phyloP scores from a whole-genome alignment of 2,329 filamentous ascomycete genomes.

The Colletotrichum camelliae region DNA sequence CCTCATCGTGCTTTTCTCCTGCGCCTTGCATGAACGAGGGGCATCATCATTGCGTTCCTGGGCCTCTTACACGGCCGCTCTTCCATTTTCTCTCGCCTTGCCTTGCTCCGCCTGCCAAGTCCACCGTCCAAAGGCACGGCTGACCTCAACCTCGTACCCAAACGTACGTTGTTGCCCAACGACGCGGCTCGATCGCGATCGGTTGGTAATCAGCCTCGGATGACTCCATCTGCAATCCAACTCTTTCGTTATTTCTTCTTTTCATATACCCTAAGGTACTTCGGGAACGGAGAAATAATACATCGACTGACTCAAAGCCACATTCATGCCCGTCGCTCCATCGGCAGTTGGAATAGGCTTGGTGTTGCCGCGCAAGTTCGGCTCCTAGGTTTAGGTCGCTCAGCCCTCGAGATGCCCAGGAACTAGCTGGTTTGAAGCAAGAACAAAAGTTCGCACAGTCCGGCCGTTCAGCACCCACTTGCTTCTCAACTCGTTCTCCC shows the following conservation, averaged over 20 bases:
- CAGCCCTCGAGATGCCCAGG: neutral
- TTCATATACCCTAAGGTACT: neutral
- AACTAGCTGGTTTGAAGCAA: neutral
- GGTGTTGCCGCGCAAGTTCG: neutral
- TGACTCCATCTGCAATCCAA: neutral
- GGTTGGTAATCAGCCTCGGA: neutral
- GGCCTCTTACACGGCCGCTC: neutral
- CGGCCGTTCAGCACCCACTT: neutral
- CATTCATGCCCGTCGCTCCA: neutral
- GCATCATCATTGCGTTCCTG: neutral
- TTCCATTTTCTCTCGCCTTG: neutral
- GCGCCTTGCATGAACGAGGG: constrained; percentile 19
- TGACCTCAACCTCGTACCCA: constrained; percentile 16
- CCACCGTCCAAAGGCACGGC: neutral
- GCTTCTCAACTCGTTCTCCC: neutral
- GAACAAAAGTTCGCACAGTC: neutral
- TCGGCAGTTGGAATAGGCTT: neutral
- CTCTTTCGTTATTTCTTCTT: neutral
- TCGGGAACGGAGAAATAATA: neutral
- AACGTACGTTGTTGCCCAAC: constrained; percentile 16
- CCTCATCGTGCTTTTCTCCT: constrained; percentile 15
- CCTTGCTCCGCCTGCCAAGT: neutral
- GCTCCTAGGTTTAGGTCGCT: neutral
- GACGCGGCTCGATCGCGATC: constrained; percentile 7
- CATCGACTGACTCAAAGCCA: constrained; percentile 14